These are phyloP conservation scores for Russula lepida DNA, from an alignment of 768 basidiomycete genomes.

Conservation along the genomic window DNA sequence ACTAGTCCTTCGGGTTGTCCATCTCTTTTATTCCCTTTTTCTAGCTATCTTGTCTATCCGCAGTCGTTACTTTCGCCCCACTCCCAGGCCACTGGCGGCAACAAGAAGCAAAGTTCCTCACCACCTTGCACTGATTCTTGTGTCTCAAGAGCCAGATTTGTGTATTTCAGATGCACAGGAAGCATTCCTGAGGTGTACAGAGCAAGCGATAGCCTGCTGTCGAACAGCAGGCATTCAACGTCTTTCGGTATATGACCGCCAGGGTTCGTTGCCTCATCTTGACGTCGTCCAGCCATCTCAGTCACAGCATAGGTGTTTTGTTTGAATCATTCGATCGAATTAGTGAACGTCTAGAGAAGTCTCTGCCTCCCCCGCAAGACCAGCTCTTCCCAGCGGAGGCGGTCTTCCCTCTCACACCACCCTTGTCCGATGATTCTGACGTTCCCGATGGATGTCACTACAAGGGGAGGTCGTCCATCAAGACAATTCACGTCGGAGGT, in stretches of 20 bases:
- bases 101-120: slow-evolving; percentile 49
- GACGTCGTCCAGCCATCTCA: neutral
- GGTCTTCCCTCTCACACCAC: slow-evolving; percentile 72
- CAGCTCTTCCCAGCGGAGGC: slow-evolving; percentile 42
- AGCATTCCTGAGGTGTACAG: slow-evolving; percentile 45
- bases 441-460: slow-evolving; percentile 22
- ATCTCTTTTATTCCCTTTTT: slow-evolving; percentile 45
- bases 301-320: slow-evolving; percentile 30
- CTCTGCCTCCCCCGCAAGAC: slow-evolving; percentile 19
- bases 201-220: slow-evolving; percentile 53
- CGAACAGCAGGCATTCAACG: slow-evolving; percentile 48
- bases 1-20: slow-evolving; percentile 45
- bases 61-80: slow-evolving; percentile 29
- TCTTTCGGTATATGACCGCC: slow-evolving; percentile 64
- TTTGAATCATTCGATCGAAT: neutral
- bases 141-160: slow-evolving; percentile 33
- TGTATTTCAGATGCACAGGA: slow-evolving; percentile 32
- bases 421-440: slow-evolving; percentile 60
- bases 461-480: slow-evolving; percentile 2
- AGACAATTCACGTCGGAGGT: slow-evolving; percentile 2
- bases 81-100: slow-evolving; percentile 43
- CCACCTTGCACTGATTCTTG: slow-evolving; percentile 61
- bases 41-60: slow-evolving; percentile 36
- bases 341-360: slow-evolving; percentile 28
- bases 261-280: slow-evolving; percentile 39